phyloP scores from a whole-genome alignment of 2,329 filamentous ascomycete species.

The Aureobasidium sp. region DNA sequence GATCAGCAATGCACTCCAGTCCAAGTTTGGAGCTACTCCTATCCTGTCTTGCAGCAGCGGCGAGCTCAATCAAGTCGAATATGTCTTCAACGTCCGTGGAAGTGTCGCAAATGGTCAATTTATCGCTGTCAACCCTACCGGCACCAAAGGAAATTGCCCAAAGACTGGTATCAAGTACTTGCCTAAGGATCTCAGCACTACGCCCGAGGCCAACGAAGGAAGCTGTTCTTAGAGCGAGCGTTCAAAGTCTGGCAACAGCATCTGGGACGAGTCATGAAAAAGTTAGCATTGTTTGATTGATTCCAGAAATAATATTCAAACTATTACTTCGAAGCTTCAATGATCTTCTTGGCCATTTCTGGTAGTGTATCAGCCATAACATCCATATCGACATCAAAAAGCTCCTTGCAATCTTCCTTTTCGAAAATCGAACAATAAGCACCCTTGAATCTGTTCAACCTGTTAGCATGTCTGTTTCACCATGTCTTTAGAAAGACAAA shows the following conservation, averaged over 20 bases:
- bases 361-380: slow-evolving; percentile 42
- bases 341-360: slow-evolving; percentile 41
- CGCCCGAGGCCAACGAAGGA: slow-evolving; percentile 4
- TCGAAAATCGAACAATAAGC: slow-evolving; percentile 50
- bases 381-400: slow-evolving; percentile 47
- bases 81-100: slow-evolving; percentile 54
- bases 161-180: slow-evolving; percentile 50
- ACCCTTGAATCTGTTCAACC: slow-evolving; percentile 35
- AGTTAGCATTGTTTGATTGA: neutral
- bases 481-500: neutral
- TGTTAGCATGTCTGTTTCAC: neutral
- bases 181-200: slow-evolving; percentile 40
- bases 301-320: neutral
- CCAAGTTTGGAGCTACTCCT: slow-evolving; percentile 46
- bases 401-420: slow-evolving; percentile 42
- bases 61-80: slow-evolving; percentile 47
- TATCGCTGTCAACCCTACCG: slow-evolving; percentile 48
- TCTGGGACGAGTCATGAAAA: neutral
- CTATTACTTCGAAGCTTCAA: slow-evolving; percentile 13
- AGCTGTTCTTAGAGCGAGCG: neutral
- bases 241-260: neutral
- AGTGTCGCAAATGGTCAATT: slow-evolving; percentile 54
- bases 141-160: slow-evolving; percentile 55
- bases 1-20: slow-evolving; percentile 50
- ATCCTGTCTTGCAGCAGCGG: slow-evolving; percentile 49